Percentiles rank a stretch among this genome's conserved stretches.
Evolutionary conservation across 2,329 filamentous ascomycete species (phyloP).

Genomic region (Neophaeococcomyces mojaviensis): DNA sequence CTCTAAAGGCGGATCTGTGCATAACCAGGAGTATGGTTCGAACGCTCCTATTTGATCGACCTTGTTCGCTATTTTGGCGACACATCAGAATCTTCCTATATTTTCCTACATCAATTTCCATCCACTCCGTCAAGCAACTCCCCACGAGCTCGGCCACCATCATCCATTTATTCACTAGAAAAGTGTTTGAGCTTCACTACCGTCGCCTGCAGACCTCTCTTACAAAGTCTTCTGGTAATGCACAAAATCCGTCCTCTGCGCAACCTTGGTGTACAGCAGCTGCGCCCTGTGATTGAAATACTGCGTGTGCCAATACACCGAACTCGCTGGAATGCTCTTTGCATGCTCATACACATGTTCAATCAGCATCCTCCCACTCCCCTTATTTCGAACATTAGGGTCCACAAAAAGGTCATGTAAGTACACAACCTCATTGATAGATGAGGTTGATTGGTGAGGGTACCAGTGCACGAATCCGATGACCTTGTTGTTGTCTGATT

Average conservation of each 20-base stretch:
- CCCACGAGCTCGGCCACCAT: too few species aligned
- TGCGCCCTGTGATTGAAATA: background rate
- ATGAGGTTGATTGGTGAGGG: background rate
- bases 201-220: too few species aligned
- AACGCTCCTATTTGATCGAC: too few species aligned
- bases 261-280: background rate
- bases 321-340: background rate
- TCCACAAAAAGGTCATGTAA: slow-evolving; percentile 1
- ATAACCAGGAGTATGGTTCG: too few species aligned
- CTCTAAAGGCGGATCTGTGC: too few species aligned
- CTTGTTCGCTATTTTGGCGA: too few species aligned
- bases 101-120: too few species aligned
- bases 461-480: background rate
- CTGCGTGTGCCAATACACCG: slow-evolving; percentile 1
- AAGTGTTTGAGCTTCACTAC: too few species aligned
- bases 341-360: slow-evolving; percentile 1
- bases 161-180: too few species aligned
- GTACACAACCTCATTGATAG: background rate
- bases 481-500: background rate
- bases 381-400: background rate
- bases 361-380: background rate
- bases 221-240: background rate
- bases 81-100: too few species aligned
- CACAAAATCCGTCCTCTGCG: background rate
- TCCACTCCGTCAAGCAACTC: too few species aligned